A percentile compares a stretch with the other conserved stretches of the same genome.
Conservation (phyloP, 768 basidiomycete species). For the Lyophyllum atratum region DNA sequence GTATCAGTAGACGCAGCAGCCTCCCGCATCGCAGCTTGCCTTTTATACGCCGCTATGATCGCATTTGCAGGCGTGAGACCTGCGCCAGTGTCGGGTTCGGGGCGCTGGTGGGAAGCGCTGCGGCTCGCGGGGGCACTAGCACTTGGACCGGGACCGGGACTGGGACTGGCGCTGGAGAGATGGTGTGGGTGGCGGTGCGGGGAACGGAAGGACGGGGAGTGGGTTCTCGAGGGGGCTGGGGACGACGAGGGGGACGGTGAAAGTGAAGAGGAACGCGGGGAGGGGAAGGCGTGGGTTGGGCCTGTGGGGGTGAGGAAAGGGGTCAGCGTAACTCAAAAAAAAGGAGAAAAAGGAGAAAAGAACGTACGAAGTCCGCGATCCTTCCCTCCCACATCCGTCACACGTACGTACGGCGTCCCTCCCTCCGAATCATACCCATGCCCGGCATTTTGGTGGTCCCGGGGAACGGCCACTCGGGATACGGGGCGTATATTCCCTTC, state of each 20-base stretch:
- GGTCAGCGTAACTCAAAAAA: not conserved
- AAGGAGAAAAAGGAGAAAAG: not conserved
- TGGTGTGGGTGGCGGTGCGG: not conserved
- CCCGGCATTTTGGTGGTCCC: no score
- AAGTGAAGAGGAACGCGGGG: not conserved
- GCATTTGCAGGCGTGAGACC: constrained; percentile 47
- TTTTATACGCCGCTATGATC: constrained; percentile 50
- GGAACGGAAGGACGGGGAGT: not conserved
- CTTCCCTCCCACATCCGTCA: not conserved
- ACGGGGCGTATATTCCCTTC: no score
- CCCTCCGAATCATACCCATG: no score
- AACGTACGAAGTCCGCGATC: not conserved
- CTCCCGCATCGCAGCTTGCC: constrained; percentile 31
- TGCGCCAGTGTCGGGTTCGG: not conserved
- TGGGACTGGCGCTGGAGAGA: not conserved
- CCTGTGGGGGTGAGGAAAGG: not conserved
- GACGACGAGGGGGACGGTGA: constrained; percentile 1
- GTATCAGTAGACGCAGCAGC: no score
- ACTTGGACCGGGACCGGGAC: not conserved
- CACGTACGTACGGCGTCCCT: not conserved
- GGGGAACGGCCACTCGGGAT: no score
- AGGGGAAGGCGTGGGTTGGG: not conserved
- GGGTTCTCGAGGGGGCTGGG: not conserved
- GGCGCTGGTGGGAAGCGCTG: not conserved
- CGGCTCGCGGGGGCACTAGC: not conserved